Percentiles rank a stretch among this genome's conserved stretches.
phyloP scores from a whole-genome alignment of 208 protist genomes.

The Trypanosoma vivax region DNA sequence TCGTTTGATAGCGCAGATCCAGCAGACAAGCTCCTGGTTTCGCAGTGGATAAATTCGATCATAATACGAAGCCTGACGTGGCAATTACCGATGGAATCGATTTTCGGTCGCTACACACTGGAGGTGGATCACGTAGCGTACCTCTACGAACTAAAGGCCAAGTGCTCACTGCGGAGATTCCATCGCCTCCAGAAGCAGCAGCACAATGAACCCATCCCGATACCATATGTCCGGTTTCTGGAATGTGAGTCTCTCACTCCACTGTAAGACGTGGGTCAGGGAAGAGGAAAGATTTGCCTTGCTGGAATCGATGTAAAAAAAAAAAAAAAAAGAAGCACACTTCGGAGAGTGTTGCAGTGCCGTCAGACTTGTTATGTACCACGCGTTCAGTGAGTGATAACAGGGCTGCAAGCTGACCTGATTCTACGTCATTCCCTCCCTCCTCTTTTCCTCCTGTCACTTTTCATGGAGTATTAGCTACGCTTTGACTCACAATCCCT shows the following conservation, averaged over 20 bases:
- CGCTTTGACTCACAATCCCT: too few species aligned
- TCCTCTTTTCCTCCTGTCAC: too few species aligned
- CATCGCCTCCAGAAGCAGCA: slow-evolving; percentile 56
- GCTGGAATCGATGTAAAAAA: too few species aligned
- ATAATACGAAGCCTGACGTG: slow-evolving; percentile 71
- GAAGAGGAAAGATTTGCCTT: too few species aligned
- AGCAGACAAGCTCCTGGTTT: slow-evolving; percentile 41
- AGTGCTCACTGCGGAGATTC: slow-evolving; percentile 41
- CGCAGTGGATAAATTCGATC: slow-evolving; percentile 70
- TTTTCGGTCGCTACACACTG: slow-evolving; percentile 36
- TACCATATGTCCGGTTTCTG: slow-evolving; percentile 65
- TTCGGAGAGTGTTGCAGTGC: too few species aligned
- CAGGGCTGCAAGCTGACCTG: too few species aligned
- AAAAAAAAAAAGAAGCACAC: too few species aligned
- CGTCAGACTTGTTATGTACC: too few species aligned
- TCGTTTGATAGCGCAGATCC: slow-evolving; percentile 39
- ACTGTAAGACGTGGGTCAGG: slow-evolving; percentile 9
- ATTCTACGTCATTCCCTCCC: too few species aligned
- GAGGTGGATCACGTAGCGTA: slow-evolving; percentile 82
- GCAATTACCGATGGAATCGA: slow-evolving; percentile 42
- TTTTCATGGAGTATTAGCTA: too few species aligned
- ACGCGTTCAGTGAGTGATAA: too few species aligned
- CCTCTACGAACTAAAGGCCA: slow-evolving; percentile 65
- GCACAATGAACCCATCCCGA: slow-evolving; percentile 37
- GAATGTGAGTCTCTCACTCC: slow-evolving; percentile 13